phyloP scores from a whole-genome alignment of 2,329 filamentous ascomycete genomes.

The Grosmannia penicillata region DNA sequence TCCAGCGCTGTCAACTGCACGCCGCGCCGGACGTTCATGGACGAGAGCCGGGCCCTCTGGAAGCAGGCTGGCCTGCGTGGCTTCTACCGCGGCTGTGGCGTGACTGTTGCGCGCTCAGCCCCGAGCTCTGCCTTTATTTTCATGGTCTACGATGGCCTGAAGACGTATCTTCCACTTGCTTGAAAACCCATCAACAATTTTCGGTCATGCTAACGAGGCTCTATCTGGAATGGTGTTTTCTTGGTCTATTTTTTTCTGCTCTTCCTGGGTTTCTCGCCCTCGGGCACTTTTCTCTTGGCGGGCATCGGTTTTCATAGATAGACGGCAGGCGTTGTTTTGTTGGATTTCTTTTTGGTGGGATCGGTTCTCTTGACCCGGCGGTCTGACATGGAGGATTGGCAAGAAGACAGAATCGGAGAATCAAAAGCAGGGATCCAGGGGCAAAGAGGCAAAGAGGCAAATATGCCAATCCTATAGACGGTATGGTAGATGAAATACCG shows the following conservation, averaged over 20 bases:
- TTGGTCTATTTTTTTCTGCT: constrained; percentile 13
- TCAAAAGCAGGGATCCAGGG: neutral
- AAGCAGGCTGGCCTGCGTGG: constrained; percentile 66
- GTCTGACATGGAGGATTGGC: neutral
- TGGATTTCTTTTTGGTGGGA: neutral
- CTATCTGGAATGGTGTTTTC: constrained; percentile 5
- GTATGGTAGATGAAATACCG: too few relatives aligned
- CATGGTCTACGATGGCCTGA: constrained; percentile 81
- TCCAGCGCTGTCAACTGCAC: too few relatives aligned
- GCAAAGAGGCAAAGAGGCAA: neutral
- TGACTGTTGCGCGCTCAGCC: constrained; percentile 75
- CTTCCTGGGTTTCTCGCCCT: too few relatives aligned
- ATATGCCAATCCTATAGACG: too few relatives aligned
- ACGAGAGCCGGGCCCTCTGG: constrained; percentile 64
- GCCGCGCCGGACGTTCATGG: constrained; percentile 48
- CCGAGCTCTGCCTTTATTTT: constrained; percentile 98
- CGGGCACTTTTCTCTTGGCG: neutral
- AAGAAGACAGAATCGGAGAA: too few relatives aligned
- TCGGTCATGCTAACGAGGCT: neutral
- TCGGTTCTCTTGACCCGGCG: neutral
- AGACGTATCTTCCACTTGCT: constrained; percentile 45
- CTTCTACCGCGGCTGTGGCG: constrained; percentile 86
- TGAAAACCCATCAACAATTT: too few relatives aligned
- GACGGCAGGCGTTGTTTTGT: neutral
- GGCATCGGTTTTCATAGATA: neutral